phyloP scores from a whole-genome alignment of 108 stramenopile genomes.

The Hondaea fermentalgiana region DNA sequence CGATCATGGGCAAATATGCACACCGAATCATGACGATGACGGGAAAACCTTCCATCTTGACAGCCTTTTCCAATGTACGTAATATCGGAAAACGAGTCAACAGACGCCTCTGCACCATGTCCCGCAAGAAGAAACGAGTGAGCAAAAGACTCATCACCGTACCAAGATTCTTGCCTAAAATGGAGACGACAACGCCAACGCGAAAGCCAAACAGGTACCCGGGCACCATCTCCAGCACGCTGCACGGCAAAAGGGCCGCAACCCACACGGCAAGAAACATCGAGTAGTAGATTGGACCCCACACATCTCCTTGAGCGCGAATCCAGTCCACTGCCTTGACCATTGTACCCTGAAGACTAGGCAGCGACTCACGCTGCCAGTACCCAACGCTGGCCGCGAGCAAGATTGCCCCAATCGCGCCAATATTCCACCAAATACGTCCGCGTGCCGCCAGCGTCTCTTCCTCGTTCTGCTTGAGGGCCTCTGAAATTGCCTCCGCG shows the following conservation, averaged over 20 bases:
- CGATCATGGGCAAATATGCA: background rate
- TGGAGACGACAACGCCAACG: background rate
- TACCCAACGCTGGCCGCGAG: background rate
- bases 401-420: too few species aligned
- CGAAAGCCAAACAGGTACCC: background rate
- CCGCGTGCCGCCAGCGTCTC: background rate
- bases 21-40: conserved; percentile 3
- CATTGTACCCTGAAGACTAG: background rate
- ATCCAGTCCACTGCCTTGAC: background rate
- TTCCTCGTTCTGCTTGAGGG: background rate
- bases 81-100: background rate
- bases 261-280: background rate
- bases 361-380: background rate
- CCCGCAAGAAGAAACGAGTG: background rate
- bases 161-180: background rate
- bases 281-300: background rate
- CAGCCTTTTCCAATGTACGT: background rate
- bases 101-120: background rate
- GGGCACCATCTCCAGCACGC: background rate
- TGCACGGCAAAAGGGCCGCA: background rate
- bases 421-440: background rate
- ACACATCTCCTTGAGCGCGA: background rate
- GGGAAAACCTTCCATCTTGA: background rate
- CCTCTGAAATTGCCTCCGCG: too few species aligned
- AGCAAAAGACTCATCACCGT: background rate